Conservation (phyloP, 2,329 filamentous ascomycete species). For the Phialophora expanda region DNA sequence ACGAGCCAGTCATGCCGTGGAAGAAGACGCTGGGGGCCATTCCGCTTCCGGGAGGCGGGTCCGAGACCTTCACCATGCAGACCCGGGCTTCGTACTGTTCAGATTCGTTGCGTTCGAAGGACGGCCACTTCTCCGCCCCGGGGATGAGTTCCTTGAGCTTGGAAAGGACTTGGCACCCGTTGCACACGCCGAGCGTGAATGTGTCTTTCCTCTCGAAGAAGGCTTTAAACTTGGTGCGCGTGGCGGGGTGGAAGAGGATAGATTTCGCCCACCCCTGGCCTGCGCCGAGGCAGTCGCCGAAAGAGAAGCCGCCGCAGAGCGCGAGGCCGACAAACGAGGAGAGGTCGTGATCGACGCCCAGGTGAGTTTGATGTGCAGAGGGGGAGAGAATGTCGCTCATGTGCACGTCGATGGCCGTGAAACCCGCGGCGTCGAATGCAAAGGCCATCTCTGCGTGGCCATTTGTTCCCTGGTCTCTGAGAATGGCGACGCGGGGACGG, state of each 20-base stretch:
- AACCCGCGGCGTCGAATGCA: constrained; percentile 88
- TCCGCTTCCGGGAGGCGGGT: constrained; percentile 56
- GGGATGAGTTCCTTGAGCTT: constrained; percentile 83
- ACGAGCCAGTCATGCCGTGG: constrained; percentile 81
- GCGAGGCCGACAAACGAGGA: constrained; percentile 84
- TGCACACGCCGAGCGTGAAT: constrained; percentile 92
- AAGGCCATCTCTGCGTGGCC: constrained; percentile 98
- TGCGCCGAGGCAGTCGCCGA: constrained; percentile 90
- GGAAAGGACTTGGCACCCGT: constrained; percentile 94
- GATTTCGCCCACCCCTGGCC: constrained; percentile 96
- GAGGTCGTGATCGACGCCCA: constrained; percentile 79
- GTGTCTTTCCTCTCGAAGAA: constrained; percentile 92
- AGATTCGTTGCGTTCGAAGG: constrained; percentile 80
- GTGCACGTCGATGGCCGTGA: constrained; percentile 90
- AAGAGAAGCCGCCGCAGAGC: constrained; percentile 96
- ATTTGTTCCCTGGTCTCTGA: constrained; percentile 95
- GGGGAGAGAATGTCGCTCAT: constrained; percentile 75
- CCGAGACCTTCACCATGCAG: constrained; percentile 80
- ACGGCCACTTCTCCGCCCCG: constrained; percentile 80
- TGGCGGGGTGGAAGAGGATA: constrained; percentile 79
- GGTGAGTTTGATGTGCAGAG: constrained; percentile 42
- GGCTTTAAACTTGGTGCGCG: constrained; percentile 74
- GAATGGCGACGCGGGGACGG: constrained; percentile 82
- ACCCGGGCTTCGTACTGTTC: constrained; percentile 90
- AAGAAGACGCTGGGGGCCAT: constrained; percentile 76